phyloP scores from a whole-genome alignment of 805 yeast genomes.

The Candida suzukii region DNA sequence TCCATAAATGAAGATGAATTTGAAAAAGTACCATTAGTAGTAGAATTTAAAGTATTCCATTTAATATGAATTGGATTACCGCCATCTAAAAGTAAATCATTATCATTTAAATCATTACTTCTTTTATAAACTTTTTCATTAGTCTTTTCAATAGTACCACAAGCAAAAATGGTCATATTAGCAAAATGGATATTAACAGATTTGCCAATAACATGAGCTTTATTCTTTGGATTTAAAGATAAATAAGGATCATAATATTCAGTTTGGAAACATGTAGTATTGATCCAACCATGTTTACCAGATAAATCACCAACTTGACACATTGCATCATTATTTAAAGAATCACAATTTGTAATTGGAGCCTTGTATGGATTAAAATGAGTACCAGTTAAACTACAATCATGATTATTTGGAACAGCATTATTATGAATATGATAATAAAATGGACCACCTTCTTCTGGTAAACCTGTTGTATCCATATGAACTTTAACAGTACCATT shows the following conservation, averaged over 20 bases:
- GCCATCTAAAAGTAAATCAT: conserved; percentile 3
- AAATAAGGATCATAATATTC: conserved; percentile 58
- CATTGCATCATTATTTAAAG: conserved; percentile 40
- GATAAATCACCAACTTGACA: conserved; percentile 73
- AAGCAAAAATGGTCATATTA: conserved; percentile 50
- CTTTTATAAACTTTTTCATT: conserved; percentile 18
- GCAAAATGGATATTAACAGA: conserved; percentile 52
- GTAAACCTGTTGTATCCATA: conserved; percentile 65
- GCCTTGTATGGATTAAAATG: conserved; percentile 65
- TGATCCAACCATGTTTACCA: conserved; percentile 71
- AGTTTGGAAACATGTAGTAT: conserved; percentile 62
- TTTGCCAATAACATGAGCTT: conserved; percentile 53
- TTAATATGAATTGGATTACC: conserved; percentile 6
- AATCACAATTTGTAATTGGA: conserved; percentile 40
- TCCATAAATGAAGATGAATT: neutral
- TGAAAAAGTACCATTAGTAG: neutral
- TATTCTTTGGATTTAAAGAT: conserved; percentile 48
- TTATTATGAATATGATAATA: conserved; percentile 60
- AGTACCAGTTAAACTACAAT: conserved; percentile 48
- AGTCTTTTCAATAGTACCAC: conserved; percentile 46
- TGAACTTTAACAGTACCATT: conserved; percentile 59
- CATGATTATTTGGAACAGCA: conserved; percentile 42
- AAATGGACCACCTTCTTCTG: conserved; percentile 61
- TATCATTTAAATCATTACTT: conserved; percentile 6
- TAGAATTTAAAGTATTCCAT: neutral